These are phyloP conservation scores for Exserohilum rostratum DNA, from an alignment of 2,329 filamentous ascomycete species.

Conservation along the genomic window DNA sequence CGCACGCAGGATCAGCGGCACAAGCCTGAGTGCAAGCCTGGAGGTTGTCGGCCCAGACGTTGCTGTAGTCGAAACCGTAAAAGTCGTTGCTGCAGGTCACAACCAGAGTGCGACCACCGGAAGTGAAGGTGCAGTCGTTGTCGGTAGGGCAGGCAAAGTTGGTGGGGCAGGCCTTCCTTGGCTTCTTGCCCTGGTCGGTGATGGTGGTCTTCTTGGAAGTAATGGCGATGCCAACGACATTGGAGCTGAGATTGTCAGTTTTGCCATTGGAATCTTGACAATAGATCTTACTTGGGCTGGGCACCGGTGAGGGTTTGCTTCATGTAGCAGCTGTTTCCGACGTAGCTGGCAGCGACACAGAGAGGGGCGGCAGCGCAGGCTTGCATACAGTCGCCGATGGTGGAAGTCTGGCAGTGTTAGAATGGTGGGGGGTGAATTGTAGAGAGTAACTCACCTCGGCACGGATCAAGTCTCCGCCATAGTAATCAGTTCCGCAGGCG, in stretches of 20 bases:
- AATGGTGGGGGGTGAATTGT: background rate
- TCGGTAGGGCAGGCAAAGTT: background rate
- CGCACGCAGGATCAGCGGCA: background rate
- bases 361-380: background rate
- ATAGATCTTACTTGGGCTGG: background rate
- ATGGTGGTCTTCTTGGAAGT: background rate
- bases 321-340: background rate
- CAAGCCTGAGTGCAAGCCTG: conserved; percentile 1
- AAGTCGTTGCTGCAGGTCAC: background rate
- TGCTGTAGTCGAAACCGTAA: background rate
- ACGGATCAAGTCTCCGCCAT: conserved; percentile 1
- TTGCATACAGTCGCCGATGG: background rate
- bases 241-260: background rate
- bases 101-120: background rate
- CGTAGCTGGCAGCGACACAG: conserved; percentile 1
- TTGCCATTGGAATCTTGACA: background rate
- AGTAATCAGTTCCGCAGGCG: conserved; percentile 3
- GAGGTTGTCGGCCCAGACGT: background rate
- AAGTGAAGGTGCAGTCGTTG: background rate
- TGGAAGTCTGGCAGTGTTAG: background rate
- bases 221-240: background rate
- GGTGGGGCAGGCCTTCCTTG: background rate
- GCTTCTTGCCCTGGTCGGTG: background rate
- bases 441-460: background rate
- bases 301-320: background rate